Evolutionary conservation across 345 rosid genomes (phyloP).

Genomic region (Populus tremula): DNA sequence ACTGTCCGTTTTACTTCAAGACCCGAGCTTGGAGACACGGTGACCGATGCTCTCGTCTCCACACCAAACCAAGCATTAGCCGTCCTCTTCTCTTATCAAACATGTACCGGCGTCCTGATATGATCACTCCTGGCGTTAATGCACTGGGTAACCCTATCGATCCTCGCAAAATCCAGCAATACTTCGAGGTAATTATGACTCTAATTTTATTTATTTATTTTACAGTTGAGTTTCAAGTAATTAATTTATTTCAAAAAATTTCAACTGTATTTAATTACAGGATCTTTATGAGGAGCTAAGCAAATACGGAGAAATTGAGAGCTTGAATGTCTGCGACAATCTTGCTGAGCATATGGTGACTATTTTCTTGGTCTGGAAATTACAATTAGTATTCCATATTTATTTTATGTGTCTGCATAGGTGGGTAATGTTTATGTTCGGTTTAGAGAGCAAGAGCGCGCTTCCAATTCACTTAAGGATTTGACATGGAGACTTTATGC

Average conservation of each 20-base stretch:
- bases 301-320: slow-evolving; percentile 67
- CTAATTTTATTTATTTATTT: neutral
- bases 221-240: neutral
- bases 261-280: neutral
- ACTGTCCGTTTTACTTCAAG: slow-evolving; percentile 85
- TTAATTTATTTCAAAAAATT: neutral
- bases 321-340: slow-evolving; percentile 67
- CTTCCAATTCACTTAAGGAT: slow-evolving; percentile 48
- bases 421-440: slow-evolving; percentile 76
- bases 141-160: slow-evolving; percentile 44
- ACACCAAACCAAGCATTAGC: slow-evolving; percentile 69
- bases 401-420: slow-evolving; percentile 24
- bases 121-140: slow-evolving; percentile 65
- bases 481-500: slow-evolving; percentile 59
- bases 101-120: slow-evolving; percentile 79
- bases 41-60: slow-evolving; percentile 75
- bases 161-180: slow-evolving; percentile 58
- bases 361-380: neutral
- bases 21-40: slow-evolving; percentile 78
- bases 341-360: slow-evolving; percentile 72
- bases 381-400: neutral
- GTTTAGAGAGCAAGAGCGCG: slow-evolving; percentile 76
- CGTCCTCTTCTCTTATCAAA: slow-evolving; percentile 73
- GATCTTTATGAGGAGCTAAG: slow-evolving; percentile 67
- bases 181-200: slow-evolving; percentile 44